Base-by-base conservation (phyloP, 2,329 filamentous ascomycete species). In the Neofusicoccum cordaticola region DNA sequence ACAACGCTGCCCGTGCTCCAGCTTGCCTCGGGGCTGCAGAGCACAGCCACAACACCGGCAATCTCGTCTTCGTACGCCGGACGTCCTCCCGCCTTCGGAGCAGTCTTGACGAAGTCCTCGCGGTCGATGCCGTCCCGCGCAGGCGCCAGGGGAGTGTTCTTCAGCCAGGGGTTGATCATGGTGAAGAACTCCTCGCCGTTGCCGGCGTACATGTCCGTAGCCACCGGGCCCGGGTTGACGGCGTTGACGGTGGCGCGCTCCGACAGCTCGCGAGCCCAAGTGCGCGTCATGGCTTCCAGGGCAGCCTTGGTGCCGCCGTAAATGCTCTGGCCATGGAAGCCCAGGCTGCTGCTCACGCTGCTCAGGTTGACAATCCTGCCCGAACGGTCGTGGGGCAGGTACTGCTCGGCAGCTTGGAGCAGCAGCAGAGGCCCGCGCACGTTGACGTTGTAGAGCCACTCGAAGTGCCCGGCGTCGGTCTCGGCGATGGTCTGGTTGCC, bases 1-100 rank as follows among this genome's bases (percentile, higher is more conserved):
- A 95, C 85, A 27, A 93, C 89, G 75, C 89, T 90, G 1, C 91
- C 91, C 0, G 91, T 95, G 72, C 87, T 89, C 90, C 90, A 94
- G 7, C 81, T 84, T n/a, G 85, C 84, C 73, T 94, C 91, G 5
- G 83, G 81, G 4, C 85, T 84, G 73, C 90, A 92, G 22, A 93
- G 77, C 89, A 93, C 92, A 2, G 85, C 90, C 17, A 93, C 88
- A 4, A 92, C 84, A 0, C 90, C 91, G 0, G 90, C 91, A 75
- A 94, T 83, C 79, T 94, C 91, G 57, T 82, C 79, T 35, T 86
- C 84, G 73, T 90, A 91, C 2, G 84, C 90, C 4, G 82, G 71
- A 19, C 75, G 83, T 37, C 84, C 81, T 31, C 91, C 86, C 11
- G 77, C 76, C 57, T 75, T 68, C 58, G 75, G 72, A 3, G 77